Percentiles rank a stretch among this genome's conserved stretches.
phyloP scores from a whole-genome alignment of 225 moss, liverwort and hornwort genomes.

The Neckera pumila region DNA sequence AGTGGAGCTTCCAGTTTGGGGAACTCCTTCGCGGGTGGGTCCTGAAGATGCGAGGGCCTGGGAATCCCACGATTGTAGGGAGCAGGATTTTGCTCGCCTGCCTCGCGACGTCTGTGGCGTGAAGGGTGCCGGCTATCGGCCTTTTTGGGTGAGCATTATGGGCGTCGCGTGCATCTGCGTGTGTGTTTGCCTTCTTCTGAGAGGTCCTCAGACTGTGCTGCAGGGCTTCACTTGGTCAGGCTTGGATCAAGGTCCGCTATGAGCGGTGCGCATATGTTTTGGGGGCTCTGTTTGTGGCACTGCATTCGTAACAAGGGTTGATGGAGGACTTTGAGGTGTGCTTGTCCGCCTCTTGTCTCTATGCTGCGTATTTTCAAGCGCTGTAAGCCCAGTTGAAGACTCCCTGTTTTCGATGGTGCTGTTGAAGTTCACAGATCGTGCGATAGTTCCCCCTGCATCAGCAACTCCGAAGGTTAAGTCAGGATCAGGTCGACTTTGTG shows the following conservation, averaged over 20 bases:
- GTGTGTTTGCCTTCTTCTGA: constrained; percentile 66
- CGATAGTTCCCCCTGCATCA: not conserved
- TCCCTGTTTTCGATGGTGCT: not conserved
- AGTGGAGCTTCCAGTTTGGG: constrained; percentile 31
- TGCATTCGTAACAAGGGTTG: not conserved
- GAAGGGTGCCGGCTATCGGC: constrained; percentile 40
- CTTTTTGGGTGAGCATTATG: constrained; percentile 82
- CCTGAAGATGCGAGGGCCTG: not conserved
- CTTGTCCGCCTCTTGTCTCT: not conserved
- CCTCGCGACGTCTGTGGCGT: constrained; percentile 38
- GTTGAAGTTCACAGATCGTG: not conserved
- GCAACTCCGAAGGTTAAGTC: not conserved
- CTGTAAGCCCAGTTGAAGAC: not conserved
- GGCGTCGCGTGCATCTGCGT: constrained; percentile 77
- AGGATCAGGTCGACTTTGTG: not conserved
- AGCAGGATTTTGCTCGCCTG: constrained; percentile 17
- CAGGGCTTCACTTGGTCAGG: constrained; percentile 36
- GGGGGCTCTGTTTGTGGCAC: not conserved
- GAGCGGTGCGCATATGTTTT: not conserved
- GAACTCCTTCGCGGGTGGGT: not conserved
- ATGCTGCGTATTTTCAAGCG: not conserved
- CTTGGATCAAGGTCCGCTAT: not conserved
- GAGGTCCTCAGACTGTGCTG: constrained; percentile 27
- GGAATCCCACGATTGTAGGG: not conserved
- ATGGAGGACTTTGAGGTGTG: not conserved